Base-by-base conservation (phyloP, 768 basidiomycete genomes). In the Russula sp. region DNA sequence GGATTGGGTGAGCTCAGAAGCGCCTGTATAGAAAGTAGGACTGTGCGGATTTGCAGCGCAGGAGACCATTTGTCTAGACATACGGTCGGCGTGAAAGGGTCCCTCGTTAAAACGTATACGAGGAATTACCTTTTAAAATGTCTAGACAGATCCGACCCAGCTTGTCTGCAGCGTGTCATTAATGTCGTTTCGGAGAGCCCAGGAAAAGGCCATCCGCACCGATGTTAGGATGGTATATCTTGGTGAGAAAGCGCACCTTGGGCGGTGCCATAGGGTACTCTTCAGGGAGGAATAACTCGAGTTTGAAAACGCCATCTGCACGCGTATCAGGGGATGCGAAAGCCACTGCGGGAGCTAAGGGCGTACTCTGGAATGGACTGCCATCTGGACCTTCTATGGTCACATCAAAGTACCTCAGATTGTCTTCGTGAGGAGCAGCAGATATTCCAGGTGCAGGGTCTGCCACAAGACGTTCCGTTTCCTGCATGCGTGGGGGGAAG, bases 201-300 rank as follows among this genome's bases (percentile, higher is more conserved):
- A 11, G 20, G 25, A 16, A 20, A 47, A 25, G 45, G 46, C 48
- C 43, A 18, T 20, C 16, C 90, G 70, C 71, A 97, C 96, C 96
- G 76, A 99, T 99, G 74, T 99, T 99, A 51, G 97, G 95, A 75
- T 98, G 94, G 78, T 96, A 95, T 79, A 98, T 96, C 86, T 94
- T 95, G 59, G 95, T 97, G 68, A 97, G 78, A 78, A 96, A 98
- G 67, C 96, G 82, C 60, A 99, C 97, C 76, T 99, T 99, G 25
- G 97, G 97, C 0, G 97, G 96, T 53, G 89, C 90, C 97, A 99
- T 99, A 1, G 97, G 97, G 76, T 99, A 99, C 74, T 98, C 97
- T 75, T 98, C 97, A 5, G 97, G 97, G 32, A 99, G 79, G 78
- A 98, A 99, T 47, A 99, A 79, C 75, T 99, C 97, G n/a, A 98